Percentiles rank a stretch among this genome's conserved stretches.
These are phyloP conservation scores for Vitis hybrid DNA, from an alignment of 177 flowering plant species.

Conservation along the genomic window DNA sequence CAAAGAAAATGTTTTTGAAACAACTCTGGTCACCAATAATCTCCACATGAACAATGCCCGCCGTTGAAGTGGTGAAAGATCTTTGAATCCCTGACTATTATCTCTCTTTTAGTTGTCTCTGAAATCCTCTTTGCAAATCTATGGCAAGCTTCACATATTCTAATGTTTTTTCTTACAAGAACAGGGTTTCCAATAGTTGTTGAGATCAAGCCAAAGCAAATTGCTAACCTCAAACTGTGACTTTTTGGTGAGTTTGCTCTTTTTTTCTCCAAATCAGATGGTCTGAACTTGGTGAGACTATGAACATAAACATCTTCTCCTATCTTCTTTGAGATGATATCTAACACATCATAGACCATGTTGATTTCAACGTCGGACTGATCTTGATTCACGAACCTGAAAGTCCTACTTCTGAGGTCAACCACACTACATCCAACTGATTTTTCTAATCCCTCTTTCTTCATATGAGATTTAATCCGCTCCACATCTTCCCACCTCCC, in stretches of 20 bases:
- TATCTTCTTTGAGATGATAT: slow-evolving; percentile 35
- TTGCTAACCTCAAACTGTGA: slow-evolving; percentile 69
- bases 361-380: slow-evolving; percentile 30
- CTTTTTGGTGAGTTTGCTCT: slow-evolving; percentile 31
- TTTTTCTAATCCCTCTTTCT: slow-evolving; percentile 36
- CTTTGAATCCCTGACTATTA: slow-evolving; percentile 58
- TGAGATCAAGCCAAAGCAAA: slow-evolving; percentile 57
- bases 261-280: slow-evolving; percentile 24
- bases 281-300: slow-evolving; percentile 33
- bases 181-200: slow-evolving; percentile 44
- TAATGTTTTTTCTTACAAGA: slow-evolving; percentile 54
- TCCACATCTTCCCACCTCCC: slow-evolving; percentile 67
- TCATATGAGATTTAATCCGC: slow-evolving; percentile 45
- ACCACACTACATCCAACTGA: slow-evolving; percentile 39
- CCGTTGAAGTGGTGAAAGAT: slow-evolving; percentile 61
- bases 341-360: slow-evolving; percentile 42
- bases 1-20: neutral
- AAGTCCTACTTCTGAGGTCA: slow-evolving; percentile 33
- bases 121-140: slow-evolving; percentile 50
- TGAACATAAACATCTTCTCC: slow-evolving; percentile 29
- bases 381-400: slow-evolving; percentile 51
- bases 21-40: slow-evolving; percentile 55
- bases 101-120: slow-evolving; percentile 42
- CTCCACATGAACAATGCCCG: slow-evolving; percentile 67
- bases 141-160: slow-evolving; percentile 67